Conservation (phyloP, 768 basidiomycete species). For the Amyloporia xantha region DNA sequence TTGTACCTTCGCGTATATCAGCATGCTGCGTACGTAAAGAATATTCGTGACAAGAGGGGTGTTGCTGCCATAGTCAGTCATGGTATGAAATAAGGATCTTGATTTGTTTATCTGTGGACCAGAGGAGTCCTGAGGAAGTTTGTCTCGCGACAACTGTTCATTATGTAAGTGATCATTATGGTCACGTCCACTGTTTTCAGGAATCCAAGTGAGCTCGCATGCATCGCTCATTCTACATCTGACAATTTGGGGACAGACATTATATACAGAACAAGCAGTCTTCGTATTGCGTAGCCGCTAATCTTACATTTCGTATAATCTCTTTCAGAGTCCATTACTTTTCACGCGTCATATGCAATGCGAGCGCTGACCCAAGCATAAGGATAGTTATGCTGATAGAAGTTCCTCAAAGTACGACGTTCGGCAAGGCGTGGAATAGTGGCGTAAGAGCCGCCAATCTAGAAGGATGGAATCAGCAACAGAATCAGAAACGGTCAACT, state of each 20-base stretch:
- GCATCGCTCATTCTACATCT: too few relatives aligned
- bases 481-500: background rate
- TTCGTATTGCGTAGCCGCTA: background rate
- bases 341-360: slow-evolving; percentile 44
- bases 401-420: slow-evolving; percentile 76
- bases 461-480: slow-evolving; percentile 8
- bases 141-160: too few relatives aligned
- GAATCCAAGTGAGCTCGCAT: too few relatives aligned
- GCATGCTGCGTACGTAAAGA: background rate
- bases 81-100: too few relatives aligned
- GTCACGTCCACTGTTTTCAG: too few relatives aligned
- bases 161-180: too few relatives aligned
- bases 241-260: too few relatives aligned
- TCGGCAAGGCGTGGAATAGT: slow-evolving; percentile 80
- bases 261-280: too few relatives aligned
- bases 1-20: background rate
- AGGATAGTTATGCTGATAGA: slow-evolving; percentile 87
- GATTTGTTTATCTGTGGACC: too few relatives aligned
- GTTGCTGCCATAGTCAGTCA: background rate
- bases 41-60: background rate
- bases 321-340: background rate
- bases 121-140: too few relatives aligned
- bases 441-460: slow-evolving; percentile 89
- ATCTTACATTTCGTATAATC: too few relatives aligned
- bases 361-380: slow-evolving; percentile 83